Evolutionary conservation across 176 grass and related monocot genomes (phyloP), one percentile per base, ranked within the genome.

Genomic region (Triticum dicoccoides): DNA sequence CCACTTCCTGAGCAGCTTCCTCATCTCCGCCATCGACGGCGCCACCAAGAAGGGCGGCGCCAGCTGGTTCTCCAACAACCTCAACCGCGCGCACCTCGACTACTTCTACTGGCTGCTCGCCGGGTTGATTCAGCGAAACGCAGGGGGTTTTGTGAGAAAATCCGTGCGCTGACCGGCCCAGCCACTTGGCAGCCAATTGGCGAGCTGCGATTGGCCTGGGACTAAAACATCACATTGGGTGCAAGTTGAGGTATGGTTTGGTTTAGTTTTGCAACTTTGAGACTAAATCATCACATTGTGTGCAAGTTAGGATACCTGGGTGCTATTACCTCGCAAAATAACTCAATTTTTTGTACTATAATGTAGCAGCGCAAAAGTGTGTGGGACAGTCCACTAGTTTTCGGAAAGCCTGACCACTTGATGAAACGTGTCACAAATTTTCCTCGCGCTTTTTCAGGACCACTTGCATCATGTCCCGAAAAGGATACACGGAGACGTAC

Each of bases 61-160:
- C 23, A 80, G 86, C 61, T 92, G 80, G 91, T 89, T 89, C 58
- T 18, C 76, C 3, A 79, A 79, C 76, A 79, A 86, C 6, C 76
- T 86, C 5, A 79, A 86, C 34, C 84, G 64, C 49, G 76, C 64
- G 4, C 84, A 86, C 44, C 82, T 94, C 32, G 89, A 91, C 80
- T 94, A 89, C 80, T 91, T 91, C 89, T 94, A 94, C 42, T 89
- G 82, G 83, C 71, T 91, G 35, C 87, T 94, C 44, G 86, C 92
- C 47, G 5, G 25, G 25, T 25, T 25, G 25, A 25, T 25, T 25
- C 25, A 25, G 25, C 25, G 1, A 25, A 25, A 25, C 25, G 25
- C 25, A 25, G 25, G 25, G 25, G 25, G 25, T 0, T 25, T 25
- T 25, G 25, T 25, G 25, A 25, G 25, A 25, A 25, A 25, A 25